Percentiles rank a stretch among this genome's conserved stretches.
These are phyloP conservation scores for Alternaria incomplexa DNA, from an alignment of 2,329 filamentous ascomycete genomes.

Conservation along the genomic window DNA sequence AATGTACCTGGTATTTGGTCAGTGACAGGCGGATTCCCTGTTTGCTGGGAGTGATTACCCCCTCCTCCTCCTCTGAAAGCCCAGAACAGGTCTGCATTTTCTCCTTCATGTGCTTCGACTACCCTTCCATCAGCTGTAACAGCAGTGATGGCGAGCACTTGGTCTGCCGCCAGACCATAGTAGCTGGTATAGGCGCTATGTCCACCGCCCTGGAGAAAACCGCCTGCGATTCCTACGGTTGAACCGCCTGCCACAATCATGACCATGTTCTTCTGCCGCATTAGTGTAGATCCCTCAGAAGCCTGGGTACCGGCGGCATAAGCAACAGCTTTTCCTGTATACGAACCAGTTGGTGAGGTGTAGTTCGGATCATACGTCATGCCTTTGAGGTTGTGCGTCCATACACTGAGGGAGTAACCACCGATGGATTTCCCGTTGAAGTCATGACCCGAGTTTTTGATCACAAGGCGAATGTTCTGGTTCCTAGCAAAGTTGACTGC, in stretches of 20 bases:
- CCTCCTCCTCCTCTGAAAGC: constrained; percentile 38
- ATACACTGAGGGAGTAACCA: constrained; percentile 17
- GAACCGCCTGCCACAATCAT: constrained; percentile 61
- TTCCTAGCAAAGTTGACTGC: constrained; percentile 41
- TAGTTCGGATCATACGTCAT: constrained; percentile 23
- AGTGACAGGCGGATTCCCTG: not conserved
- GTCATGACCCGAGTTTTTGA: constrained; percentile 44
- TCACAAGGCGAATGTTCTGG: constrained; percentile 37
- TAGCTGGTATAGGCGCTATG: constrained; percentile 53
- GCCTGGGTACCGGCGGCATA: constrained; percentile 60
- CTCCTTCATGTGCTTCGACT: constrained; percentile 25
- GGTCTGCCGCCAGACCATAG: constrained; percentile 43
- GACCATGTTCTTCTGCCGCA: constrained; percentile 51
- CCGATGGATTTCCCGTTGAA: constrained; percentile 22
- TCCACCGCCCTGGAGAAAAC: constrained; percentile 32
- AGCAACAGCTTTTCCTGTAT: constrained; percentile 51
- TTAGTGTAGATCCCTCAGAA: constrained; percentile 55
- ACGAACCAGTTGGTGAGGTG: constrained; percentile 11
- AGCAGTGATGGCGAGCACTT: constrained; percentile 33
- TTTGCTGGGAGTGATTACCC: constrained; percentile 15
- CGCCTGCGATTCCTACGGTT: constrained; percentile 56
- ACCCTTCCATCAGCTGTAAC: constrained; percentile 36
- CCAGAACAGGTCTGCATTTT: constrained; percentile 37
- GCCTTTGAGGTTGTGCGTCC: constrained; percentile 28
- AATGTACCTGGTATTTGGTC: constrained; percentile 25